Conservation (phyloP, 1,284 basidiomycete genomes). For the Fomitopsis betulina region DNA sequence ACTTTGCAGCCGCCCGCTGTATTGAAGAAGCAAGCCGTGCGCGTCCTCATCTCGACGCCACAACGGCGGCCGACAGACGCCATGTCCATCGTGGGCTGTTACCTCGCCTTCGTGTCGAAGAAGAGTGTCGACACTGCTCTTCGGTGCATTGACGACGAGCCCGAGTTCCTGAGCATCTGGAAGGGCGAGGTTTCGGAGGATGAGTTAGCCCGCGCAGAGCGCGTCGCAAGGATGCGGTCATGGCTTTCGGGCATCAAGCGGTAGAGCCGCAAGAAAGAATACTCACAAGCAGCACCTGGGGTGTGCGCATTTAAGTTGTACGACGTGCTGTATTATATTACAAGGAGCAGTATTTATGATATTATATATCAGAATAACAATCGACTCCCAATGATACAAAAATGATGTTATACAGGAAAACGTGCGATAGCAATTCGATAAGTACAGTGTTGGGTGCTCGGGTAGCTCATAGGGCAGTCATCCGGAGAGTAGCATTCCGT, state of each 20-base stretch:
- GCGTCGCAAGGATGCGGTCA: slow-evolving; percentile 22
- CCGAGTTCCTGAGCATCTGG: slow-evolving; percentile 23
- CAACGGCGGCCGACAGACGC: slow-evolving; percentile 23
- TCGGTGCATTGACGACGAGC: slow-evolving; percentile 22
- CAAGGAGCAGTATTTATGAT: background rate
- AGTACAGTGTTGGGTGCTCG: background rate
- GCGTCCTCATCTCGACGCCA: slow-evolving; percentile 23
- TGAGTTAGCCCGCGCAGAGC: slow-evolving; percentile 22
- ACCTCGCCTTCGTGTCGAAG: slow-evolving; percentile 22
- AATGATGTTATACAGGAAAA: background rate
- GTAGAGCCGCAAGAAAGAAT: background rate
- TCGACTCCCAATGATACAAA: background rate
- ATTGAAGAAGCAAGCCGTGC: slow-evolving; percentile 8
- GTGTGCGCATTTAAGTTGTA: slow-evolving; percentile 4
- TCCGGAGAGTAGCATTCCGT: slow-evolving; percentile 12
- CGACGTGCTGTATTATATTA: background rate
- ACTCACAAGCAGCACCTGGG: slow-evolving; percentile 1
- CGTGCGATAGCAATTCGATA: background rate
- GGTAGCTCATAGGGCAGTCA: background rate
- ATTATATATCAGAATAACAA: background rate
- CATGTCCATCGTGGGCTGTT: slow-evolving; percentile 23
- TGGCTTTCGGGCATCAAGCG: slow-evolving; percentile 17
- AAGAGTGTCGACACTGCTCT: slow-evolving; percentile 19
- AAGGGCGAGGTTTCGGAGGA: slow-evolving; percentile 28
- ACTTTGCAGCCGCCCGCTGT: slow-evolving; percentile 3